Evolutionary conservation across 495 filamentous ascomycete genomes (phyloP).

Genomic region (Corynascus novoguineensis): DNA sequence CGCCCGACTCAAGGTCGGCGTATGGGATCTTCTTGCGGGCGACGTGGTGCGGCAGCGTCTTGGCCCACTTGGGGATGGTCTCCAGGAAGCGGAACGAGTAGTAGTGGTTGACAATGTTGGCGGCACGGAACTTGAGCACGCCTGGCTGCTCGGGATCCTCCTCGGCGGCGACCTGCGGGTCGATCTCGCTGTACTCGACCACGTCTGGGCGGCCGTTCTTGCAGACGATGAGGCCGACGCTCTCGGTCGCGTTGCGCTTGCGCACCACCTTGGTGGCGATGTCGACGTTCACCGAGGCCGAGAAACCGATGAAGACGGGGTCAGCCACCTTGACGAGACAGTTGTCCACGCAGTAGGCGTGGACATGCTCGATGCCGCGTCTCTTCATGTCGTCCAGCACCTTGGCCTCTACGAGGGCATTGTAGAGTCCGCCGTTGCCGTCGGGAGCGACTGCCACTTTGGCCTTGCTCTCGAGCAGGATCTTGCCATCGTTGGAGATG

Average conservation of each 20-base stretch:
- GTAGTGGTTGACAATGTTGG: slow-evolving; percentile 99
- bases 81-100: slow-evolving; percentile 94
- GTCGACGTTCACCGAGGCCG: slow-evolving; percentile 82
- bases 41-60: slow-evolving; percentile 88
- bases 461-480: slow-evolving; percentile 82
- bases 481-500: slow-evolving; percentile 97
- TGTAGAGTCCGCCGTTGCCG: slow-evolving; percentile 96
- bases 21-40: slow-evolving; percentile 97
- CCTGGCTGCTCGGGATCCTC: slow-evolving; percentile 76
- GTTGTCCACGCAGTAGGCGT: slow-evolving; percentile 98
- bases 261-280: slow-evolving; percentile 98
- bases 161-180: slow-evolving; percentile 77
- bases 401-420: slow-evolving; percentile 74
- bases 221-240: slow-evolving; percentile 86
- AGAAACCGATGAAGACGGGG: slow-evolving; percentile 91
- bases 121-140: slow-evolving; percentile 90
- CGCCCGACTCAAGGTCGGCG: slow-evolving; percentile 67
- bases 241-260: slow-evolving; percentile 95
- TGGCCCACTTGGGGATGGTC: slow-evolving; percentile 76
- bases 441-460: slow-evolving; percentile 97
- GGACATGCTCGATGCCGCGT: slow-evolving; percentile 90
- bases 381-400: slow-evolving; percentile 83
- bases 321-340: slow-evolving; percentile 97
- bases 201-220: slow-evolving; percentile 97
- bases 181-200: slow-evolving; percentile 98